phyloP scores from a whole-genome alignment of 2,329 filamentous ascomycete genomes.

The Onygenales sp. region DNA sequence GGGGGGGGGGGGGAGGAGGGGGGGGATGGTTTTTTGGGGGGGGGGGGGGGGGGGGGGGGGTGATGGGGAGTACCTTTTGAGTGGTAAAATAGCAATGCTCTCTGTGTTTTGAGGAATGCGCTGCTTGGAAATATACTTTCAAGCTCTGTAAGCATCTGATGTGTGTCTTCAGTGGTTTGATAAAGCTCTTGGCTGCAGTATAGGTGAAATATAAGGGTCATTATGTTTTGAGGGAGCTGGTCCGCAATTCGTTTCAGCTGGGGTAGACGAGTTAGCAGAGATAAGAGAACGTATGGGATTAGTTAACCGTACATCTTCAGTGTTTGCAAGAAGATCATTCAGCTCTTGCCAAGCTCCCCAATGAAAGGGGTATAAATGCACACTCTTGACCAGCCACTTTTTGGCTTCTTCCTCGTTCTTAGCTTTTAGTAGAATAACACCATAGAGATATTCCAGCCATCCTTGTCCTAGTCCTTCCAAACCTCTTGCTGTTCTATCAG shows the following conservation, averaged over 20 bases:
- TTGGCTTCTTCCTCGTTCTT: conserved; percentile 82
- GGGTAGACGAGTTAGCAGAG: conserved; percentile 11
- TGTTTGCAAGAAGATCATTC: conserved; percentile 64
- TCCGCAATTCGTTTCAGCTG: conserved; percentile 63
- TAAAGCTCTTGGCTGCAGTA: conserved; percentile 87
- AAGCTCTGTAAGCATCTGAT: conserved; percentile 66
- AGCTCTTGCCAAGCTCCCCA: conserved; percentile 97
- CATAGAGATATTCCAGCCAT: conserved; percentile 81
- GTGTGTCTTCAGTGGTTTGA: conserved; percentile 67
- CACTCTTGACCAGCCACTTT: conserved; percentile 77
- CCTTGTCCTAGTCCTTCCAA: conserved; percentile 61
- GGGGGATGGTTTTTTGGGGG: too few relatives aligned
- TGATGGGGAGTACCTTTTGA: conserved; percentile 49
- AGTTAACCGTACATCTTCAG: conserved; percentile 61
- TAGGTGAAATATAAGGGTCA: conserved; percentile 89
- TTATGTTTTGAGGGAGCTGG: conserved; percentile 77
- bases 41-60: background rate
- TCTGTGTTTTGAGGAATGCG: conserved; percentile 82
- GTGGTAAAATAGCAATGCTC: conserved; percentile 81
- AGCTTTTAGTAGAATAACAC: conserved; percentile 78
- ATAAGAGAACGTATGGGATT: conserved; percentile 1
- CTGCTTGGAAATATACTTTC: conserved; percentile 77
- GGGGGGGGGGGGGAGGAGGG: background rate
- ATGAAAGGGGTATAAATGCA: conserved; percentile 85
- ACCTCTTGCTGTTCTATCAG: conserved; percentile 52